Base-by-base conservation (phyloP, 345 rosid genomes). In the Ceriops decandra region DNA sequence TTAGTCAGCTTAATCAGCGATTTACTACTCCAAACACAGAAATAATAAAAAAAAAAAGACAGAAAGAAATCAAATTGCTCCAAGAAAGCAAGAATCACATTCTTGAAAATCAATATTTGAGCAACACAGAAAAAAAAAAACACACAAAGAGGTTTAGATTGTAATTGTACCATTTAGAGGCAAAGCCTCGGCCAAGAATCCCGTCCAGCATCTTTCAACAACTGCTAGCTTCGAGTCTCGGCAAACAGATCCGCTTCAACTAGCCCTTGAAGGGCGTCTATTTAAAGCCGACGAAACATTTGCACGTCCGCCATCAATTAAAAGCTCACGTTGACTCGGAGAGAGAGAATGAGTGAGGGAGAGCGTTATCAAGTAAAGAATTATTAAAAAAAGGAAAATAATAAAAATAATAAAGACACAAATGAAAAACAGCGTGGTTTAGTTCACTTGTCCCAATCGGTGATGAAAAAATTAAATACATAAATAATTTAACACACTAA, bases 101-200 rank as follows among this genome's bases (percentile, higher is more conserved):
- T 26, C 1, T 1, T 7, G 1, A 13, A 42, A 42, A 42, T 42
- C 17, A 3, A 42, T 17, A 42, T 42, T 42, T 5, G 53, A 17
- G 17, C 17, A 42, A 13, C 19, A 57, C 24, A 1, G 13, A 24
- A 36, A 15, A 19, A 9, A 74, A 35, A 26, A 35, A 16, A 46
- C 60, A 5, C 60, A 42, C 15, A 42, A 42, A 42, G 49, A 42
- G 49, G 17, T 42, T 1, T 13, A 11, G 49, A 42, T 42, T 42
- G 49, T 42, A 42, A 42, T 42, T 42, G 57, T 76, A 95, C 98
- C 98, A 84, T 80, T 87, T 91, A 22, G 93, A 53, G 46, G 85
- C 77, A 67, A 87, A 87, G 49, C 99, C 98, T 38, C 98, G 90
- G 26, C 93, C 97, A 67, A 90, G 76, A 64, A 95, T 51, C 26